Evolutionary conservation across 208 protist species (phyloP), one percentile per base, ranked within the genome.

Genomic region (Porcisia hertigi): DNA sequence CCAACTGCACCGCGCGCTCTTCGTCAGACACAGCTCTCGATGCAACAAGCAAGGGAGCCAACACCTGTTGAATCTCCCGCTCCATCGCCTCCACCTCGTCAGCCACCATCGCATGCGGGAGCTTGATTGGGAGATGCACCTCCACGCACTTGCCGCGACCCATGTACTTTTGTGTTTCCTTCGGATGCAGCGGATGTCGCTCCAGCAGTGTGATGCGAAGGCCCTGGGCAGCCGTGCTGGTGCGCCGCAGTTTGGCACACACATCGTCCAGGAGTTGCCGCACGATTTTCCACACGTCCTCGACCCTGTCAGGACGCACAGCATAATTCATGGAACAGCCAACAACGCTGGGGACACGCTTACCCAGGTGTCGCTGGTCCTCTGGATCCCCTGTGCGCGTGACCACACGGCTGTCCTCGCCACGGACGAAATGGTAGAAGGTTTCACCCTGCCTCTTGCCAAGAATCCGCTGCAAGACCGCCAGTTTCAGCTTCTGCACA

Each of bases 241-340:
- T 74, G n/a, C 89, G 88, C 25, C 85, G 67, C 79, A 97, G 73
- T 81, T 97, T 97, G 20, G 7, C 63, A 73, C 87, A 91, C 18
- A 95, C 92, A 69, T 88, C 91, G 45, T 88, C 83, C 12, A 96
- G 75, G 6, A 97, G 73, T 73, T 97, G 78, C 11, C 60, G 73
- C 25, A 80, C 36, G 72, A 97, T 94, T 39, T 43, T 83, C 85
- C 84, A 92, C 12, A 97, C 82, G 76, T 96, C 94, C 14, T 89
- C 85, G 11, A 86, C 30, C 39, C 73, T 76, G 8, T 52, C 52
- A 5, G 92, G 92, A 11, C 94, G 85, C 57, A 97, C 94, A 1
- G 89, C 92, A 80, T 97, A 97, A 82, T 97, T 96, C 92, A 97
- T 96, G 45, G 89, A 92, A 79, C 91, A 97, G 23, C 89, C 84